A percentile compares a stretch with the other conserved stretches of the same genome.
Conservation (phyloP, 352 stramenopile species). For the Albugo candida region DNA sequence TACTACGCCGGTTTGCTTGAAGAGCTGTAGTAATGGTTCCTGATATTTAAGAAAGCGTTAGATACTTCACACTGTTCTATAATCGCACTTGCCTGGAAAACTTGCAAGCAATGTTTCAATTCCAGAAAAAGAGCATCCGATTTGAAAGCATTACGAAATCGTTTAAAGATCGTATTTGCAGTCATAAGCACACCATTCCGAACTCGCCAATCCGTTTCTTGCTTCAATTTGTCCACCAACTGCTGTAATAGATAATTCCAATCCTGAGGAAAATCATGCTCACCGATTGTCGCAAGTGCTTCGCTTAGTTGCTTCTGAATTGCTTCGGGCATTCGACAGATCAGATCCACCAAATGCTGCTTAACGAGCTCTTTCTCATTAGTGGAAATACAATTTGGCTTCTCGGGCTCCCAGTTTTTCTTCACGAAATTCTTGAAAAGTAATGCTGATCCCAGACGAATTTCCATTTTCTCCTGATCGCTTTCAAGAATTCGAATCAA, state of each 20-base stretch:
- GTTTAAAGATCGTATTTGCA: constrained; percentile 97
- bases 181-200: constrained; percentile 94
- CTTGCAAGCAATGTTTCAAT: constrained; percentile 90
- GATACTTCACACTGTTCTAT: background rate
- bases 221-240: constrained; percentile 86
- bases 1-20: constrained; percentile 39
- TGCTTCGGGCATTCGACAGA: constrained; percentile 87
- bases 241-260: constrained; percentile 90
- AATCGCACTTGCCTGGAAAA: constrained; percentile 57
- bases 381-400: constrained; percentile 38
- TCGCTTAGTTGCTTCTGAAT: constrained; percentile 94
- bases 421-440: constrained; percentile 99
- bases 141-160: constrained; percentile 90
- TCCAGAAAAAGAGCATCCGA: constrained; percentile 89
- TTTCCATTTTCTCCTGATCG: constrained; percentile 27
- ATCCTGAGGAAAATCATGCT: constrained; percentile 93
- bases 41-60: constrained; percentile 6
- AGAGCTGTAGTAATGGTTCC: constrained; percentile 54
- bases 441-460: constrained; percentile 50
- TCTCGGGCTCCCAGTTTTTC: constrained; percentile 89
- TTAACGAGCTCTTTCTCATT: constrained; percentile 91
- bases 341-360: constrained; percentile 95
- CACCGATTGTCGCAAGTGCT: constrained; percentile 91
- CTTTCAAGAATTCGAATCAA: constrained; percentile 60
- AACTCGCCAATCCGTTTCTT: constrained; percentile 77